phyloP scores from a whole-genome alignment of 2,329 filamentous ascomycete species.

The Thelonectria olida region DNA sequence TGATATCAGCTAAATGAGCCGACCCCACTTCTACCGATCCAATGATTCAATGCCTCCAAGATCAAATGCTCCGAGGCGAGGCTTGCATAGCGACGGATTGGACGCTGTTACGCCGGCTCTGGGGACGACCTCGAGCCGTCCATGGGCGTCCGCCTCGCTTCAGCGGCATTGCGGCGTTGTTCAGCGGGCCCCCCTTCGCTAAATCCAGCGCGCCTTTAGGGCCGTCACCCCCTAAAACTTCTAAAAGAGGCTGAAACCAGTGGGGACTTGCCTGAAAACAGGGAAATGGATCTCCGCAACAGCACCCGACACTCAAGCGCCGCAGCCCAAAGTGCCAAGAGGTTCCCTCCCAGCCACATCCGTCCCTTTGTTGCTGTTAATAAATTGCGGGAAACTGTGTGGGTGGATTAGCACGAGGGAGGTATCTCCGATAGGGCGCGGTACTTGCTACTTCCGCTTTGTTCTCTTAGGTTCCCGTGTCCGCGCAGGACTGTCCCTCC shows the following conservation, averaged over 20 bases:
- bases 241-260: conserved; percentile 11
- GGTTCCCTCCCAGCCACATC: not conserved
- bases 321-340: not conserved
- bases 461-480: not conserved
- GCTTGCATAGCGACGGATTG: not conserved
- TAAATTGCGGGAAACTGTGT: not conserved
- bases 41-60: not conserved
- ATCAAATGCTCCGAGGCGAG: not conserved
- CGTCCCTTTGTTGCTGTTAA: not conserved
- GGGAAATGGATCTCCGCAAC: not conserved
- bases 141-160: not conserved
- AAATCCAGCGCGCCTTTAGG: not conserved
- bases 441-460: not conserved
- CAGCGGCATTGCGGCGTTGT: not conserved
- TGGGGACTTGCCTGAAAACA: conserved; percentile 13
- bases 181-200: not conserved
- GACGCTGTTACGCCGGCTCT: not conserved
- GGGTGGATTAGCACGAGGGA: not conserved
- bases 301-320: not conserved
- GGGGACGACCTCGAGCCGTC: not conserved
- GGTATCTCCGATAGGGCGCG: not conserved
- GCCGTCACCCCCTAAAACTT: not conserved
- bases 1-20: not conserved
- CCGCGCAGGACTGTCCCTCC: conserved; percentile 3
- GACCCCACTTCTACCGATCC: conserved; percentile 2